phyloP scores from a whole-genome alignment of 163 green algal species.

The Volvox carteri region DNA sequence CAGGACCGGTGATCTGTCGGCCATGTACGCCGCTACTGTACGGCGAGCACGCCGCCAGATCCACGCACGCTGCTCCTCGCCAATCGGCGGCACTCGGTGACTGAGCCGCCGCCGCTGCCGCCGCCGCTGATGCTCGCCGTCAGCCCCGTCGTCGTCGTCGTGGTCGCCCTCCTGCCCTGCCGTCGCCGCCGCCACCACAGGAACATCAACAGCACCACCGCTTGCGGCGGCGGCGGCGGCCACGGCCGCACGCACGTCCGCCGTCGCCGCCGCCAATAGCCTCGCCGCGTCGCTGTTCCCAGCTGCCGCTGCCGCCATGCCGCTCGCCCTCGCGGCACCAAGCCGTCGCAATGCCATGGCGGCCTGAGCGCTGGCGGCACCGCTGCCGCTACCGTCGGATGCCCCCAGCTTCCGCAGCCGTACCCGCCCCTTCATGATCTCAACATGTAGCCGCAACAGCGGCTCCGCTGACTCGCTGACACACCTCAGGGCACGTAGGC shows the following conservation, averaged over 20 bases:
- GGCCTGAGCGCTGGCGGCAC: neutral
- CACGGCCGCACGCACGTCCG: neutral
- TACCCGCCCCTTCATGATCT: conserved; percentile 11
- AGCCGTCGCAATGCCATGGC: neutral
- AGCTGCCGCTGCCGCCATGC: neutral
- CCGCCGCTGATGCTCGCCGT: no score
- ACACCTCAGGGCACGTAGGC: neutral
- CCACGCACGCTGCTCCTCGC: conserved; percentile 9
- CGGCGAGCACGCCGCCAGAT: conserved; percentile 27
- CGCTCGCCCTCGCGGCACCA: neutral
- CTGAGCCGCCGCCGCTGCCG: neutral
- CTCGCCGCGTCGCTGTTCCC: neutral
- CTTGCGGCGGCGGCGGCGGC: neutral
- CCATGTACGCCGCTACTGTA: neutral
- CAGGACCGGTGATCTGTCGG: conserved; percentile 1
- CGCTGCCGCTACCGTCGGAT: neutral
- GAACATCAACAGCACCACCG: no score
- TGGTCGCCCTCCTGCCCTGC: neutral
- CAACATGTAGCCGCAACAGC: conserved; percentile 8
- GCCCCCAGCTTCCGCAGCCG: conserved; percentile 25
- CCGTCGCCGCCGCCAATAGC: neutral
- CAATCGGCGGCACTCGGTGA: neutral
- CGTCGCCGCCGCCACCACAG: neutral
- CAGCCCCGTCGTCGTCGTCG: neutral
- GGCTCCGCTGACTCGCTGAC: neutral